phyloP scores from a whole-genome alignment of 2,329 filamentous ascomycete species.

The Madurella mycetomatis region DNA sequence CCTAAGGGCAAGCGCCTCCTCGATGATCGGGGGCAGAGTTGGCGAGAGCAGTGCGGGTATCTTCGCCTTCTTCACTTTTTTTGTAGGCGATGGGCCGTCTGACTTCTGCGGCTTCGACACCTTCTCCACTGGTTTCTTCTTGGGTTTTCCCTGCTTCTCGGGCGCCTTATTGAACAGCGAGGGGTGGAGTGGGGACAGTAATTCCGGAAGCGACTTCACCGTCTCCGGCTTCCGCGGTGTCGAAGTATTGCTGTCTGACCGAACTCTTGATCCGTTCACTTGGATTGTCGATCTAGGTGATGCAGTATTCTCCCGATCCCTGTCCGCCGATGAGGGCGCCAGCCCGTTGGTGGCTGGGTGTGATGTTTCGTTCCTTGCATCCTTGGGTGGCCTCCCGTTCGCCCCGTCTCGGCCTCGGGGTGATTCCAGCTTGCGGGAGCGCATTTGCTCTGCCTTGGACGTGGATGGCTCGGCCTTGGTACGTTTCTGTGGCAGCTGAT shows the following conservation, averaged over 20 bases:
- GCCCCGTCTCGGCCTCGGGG: conserved; percentile 16
- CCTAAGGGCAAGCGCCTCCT: conserved; percentile 39
- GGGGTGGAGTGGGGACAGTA: conserved; percentile 50
- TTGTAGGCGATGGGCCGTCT: conserved; percentile 29
- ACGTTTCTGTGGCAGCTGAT: conserved; percentile 43
- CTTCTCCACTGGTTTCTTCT: conserved; percentile 30
- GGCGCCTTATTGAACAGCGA: conserved; percentile 37
- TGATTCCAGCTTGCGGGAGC: conserved; percentile 18
- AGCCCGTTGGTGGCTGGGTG: conserved; percentile 24
- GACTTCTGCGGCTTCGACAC: conserved; percentile 26
- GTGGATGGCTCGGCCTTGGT: conserved; percentile 35
- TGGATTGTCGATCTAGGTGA: conserved; percentile 27
- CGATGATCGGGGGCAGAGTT: conserved; percentile 49
- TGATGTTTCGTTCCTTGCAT: conserved; percentile 14
- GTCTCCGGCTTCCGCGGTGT: conserved; percentile 24
- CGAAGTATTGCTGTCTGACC: conserved; percentile 22
- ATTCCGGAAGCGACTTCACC: conserved; percentile 43
- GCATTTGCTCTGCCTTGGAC: conserved; percentile 16
- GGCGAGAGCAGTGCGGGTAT: conserved; percentile 53
- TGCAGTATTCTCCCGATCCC: conserved; percentile 23
- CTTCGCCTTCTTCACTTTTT: conserved; percentile 36
- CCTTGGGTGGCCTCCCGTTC: conserved; percentile 16
- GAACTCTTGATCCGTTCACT: conserved; percentile 26
- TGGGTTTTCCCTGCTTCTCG: conserved; percentile 30
- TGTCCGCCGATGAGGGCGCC: conserved; percentile 15